These are phyloP conservation scores for Choricystis sp. DNA, from an alignment of 139 green algal species.

Conservation along the genomic window DNA sequence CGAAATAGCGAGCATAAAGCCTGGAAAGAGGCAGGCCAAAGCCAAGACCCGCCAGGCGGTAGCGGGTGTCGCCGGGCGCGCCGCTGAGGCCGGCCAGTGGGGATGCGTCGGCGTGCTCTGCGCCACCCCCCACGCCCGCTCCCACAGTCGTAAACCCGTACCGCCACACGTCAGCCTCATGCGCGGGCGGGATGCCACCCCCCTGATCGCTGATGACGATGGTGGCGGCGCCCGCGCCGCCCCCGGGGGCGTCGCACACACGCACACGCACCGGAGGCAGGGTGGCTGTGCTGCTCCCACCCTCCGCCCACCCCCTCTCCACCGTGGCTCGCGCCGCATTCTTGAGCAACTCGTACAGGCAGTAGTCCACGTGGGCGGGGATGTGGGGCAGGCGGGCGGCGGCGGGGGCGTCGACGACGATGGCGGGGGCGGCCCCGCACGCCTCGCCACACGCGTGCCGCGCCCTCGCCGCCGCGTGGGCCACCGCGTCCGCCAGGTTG, in stretches of 20 bases:
- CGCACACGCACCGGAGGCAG: constrained; percentile 43
- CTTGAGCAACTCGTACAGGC: constrained; percentile 84
- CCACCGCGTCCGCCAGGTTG: constrained; percentile 38
- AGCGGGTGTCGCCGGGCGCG: constrained; percentile 9
- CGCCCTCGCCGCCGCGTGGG: constrained; percentile 43
- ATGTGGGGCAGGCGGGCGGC: constrained; percentile 44
- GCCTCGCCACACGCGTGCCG: constrained; percentile 57
- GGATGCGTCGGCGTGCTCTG: not conserved
- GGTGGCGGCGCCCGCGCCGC: not conserved
- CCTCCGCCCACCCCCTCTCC: constrained; percentile 9
- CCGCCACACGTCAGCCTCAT: constrained; percentile 38
- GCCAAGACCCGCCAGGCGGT: constrained; percentile 55
- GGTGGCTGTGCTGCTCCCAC: not conserved
- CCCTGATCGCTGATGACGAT: constrained; percentile 55
- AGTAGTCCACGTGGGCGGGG: constrained; percentile 80
- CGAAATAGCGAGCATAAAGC: constrained; percentile 78
- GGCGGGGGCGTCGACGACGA: constrained; percentile 33
- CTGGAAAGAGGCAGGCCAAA: constrained; percentile 77
- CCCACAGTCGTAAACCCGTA: constrained; percentile 49
- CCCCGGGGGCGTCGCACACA: constrained; percentile 32
- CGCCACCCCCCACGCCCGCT: not conserved
- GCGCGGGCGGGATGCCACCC: constrained; percentile 42
- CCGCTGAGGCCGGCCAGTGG: not conserved
- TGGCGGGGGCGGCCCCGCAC: constrained; percentile 53
- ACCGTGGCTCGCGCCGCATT: constrained; percentile 53